A percentile compares a stretch with the other conserved stretches of the same genome.
Evolutionary conservation across 768 basidiomycete species (phyloP).

Genomic region (Calocybe cyanea): DNA sequence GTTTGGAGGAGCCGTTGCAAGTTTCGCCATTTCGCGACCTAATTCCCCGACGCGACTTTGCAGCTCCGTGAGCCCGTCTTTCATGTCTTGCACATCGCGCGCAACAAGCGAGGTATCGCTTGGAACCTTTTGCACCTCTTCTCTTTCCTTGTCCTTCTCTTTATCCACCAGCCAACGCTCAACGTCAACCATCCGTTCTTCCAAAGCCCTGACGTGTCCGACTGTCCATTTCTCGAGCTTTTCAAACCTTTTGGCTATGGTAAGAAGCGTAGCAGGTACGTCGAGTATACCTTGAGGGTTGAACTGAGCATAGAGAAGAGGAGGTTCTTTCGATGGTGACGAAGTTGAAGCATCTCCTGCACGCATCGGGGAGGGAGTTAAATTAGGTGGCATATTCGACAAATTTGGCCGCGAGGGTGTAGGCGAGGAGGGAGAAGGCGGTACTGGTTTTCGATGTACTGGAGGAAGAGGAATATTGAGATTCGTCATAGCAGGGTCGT

Average conservation of each 20-base stretch:
- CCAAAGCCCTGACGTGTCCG: conserved; percentile 82
- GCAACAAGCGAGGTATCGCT: conserved; percentile 25
- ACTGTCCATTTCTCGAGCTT: conserved; percentile 91
- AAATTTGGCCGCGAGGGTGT: conserved; percentile 54
- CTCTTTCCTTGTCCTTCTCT: conserved; percentile 59
- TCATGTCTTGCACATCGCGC: conserved; percentile 48
- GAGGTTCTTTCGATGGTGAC: conserved; percentile 54
- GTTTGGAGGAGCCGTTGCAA: conserved; percentile 50
- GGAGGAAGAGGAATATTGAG: conserved; percentile 41
- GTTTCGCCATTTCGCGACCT: conserved; percentile 76
- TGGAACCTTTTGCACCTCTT: conserved; percentile 12
- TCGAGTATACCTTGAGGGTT: conserved; percentile 69
- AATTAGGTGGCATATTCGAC: conserved; percentile 47
- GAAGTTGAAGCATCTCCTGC: conserved; percentile 35
- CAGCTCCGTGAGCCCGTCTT: conserved; percentile 68
- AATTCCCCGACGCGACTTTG: conserved; percentile 72
- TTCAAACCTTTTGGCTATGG: conserved; percentile 78
- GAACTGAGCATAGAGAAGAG: conserved; percentile 78
- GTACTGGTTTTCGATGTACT: conserved; percentile 43
- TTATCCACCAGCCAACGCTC: conserved; percentile 87
- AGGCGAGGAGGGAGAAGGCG: conserved; percentile 58
- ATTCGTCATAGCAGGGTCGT: conserved; percentile 57
- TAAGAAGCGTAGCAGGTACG: conserved; percentile 67
- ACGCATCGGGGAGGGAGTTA: conserved; percentile 66
- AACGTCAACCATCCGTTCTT: conserved; percentile 90